Conservation (phyloP, 2,329 filamentous ascomycete genomes). For the Akanthomyces dipterigenus region DNA sequence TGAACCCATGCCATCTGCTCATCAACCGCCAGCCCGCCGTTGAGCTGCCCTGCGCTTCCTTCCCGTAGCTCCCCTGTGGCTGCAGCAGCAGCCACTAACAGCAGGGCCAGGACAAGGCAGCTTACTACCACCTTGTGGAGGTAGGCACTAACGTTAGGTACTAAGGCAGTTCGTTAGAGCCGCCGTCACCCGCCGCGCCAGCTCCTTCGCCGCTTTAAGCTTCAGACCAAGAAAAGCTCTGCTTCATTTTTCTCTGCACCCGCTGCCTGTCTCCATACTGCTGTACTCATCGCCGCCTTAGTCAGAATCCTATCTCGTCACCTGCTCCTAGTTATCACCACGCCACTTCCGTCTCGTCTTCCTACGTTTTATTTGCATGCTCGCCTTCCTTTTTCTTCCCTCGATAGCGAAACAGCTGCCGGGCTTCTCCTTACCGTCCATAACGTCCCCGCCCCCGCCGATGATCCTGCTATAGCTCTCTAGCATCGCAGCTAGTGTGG, state of each 20-base stretch:
- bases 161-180: neutral
- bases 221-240: neutral
- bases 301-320: slow-evolving; percentile 3
- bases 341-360: neutral
- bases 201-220: slow-evolving; percentile 7
- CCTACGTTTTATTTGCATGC: neutral
- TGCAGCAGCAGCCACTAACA: too few relatives aligned
- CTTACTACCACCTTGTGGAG: too few relatives aligned
- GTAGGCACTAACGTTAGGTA: too few relatives aligned
- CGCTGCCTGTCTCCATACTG: neutral
- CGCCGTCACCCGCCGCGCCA: neutral
- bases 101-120: too few relatives aligned
- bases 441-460: neutral
- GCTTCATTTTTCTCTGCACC: neutral
- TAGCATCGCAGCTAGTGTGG: slow-evolving; percentile 3
- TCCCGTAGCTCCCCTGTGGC: too few relatives aligned
- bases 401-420: neutral
- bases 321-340: slow-evolving; percentile 8
- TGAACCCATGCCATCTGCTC: neutral
- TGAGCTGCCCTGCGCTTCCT: neutral
- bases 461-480: slow-evolving; percentile 4
- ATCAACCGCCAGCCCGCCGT: neutral
- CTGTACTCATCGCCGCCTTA: slow-evolving; percentile 1
- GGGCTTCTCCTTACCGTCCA: neutral
- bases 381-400: neutral